Percentiles rank a stretch among this genome's conserved stretches.
phyloP scores from a whole-genome alignment of 2,329 filamentous ascomycete species.

The Acarospora socialis region DNA sequence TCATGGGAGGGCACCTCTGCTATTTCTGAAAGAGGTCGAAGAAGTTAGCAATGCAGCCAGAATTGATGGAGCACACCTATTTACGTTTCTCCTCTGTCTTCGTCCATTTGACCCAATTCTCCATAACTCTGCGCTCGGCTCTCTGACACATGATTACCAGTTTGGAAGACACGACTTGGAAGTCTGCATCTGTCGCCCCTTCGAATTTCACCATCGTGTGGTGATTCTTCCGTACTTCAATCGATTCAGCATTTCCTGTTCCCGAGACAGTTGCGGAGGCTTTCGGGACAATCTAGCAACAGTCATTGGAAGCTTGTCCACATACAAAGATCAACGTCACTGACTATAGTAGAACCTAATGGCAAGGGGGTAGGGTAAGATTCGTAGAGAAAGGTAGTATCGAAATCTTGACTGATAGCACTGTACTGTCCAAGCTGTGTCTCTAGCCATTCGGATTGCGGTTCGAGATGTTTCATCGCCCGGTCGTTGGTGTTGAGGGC shows the following conservation, averaged over 20 bases:
- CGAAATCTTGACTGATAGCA: conserved; percentile 23
- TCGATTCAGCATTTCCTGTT: conserved; percentile 19
- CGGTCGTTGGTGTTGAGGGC: conserved; percentile 19
- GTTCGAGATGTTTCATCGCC: conserved; percentile 22
- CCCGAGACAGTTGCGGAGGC: conserved; percentile 25
- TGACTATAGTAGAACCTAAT: too few species aligned
- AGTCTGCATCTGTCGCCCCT: too few species aligned
- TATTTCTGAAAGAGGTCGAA: conserved; percentile 1
- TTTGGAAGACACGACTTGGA: too few species aligned
- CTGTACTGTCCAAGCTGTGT: conserved; percentile 23
- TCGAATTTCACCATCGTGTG: conserved; percentile 23
- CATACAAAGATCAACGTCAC: too few species aligned
- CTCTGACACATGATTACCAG: conserved; percentile 1
- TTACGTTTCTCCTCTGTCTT: too few species aligned
- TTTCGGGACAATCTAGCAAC: conserved; percentile 21
- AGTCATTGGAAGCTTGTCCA: too few species aligned
- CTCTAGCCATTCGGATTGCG: conserved; percentile 25
- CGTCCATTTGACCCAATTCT: not conserved
- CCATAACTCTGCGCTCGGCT: not conserved
- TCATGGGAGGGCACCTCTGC: not conserved
- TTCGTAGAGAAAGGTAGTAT: conserved; percentile 23
- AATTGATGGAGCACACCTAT: too few species aligned
- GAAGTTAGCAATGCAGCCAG: not conserved
- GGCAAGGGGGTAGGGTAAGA: conserved; percentile 18
- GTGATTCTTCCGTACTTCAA: conserved; percentile 23